Evolutionary conservation across 2,329 filamentous ascomycete species (phyloP).

Genomic region (Fusarium sp.): DNA sequence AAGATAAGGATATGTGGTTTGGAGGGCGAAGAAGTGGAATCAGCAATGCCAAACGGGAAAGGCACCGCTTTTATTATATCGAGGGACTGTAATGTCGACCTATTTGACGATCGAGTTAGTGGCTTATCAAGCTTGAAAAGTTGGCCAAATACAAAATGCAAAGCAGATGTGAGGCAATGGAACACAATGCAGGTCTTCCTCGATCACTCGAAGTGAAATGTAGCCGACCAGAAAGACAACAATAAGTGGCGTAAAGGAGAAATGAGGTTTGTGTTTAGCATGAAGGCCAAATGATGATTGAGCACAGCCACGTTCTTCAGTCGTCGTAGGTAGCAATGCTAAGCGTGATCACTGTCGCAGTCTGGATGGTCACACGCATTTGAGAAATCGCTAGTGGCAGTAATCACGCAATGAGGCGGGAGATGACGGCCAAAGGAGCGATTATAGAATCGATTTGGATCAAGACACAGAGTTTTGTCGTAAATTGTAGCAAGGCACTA

Average conservation of each 20-base stretch:
- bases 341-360: slow-evolving; percentile 25
- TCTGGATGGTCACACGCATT: slow-evolving; percentile 37
- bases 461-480: slow-evolving; percentile 18
- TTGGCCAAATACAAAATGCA: slow-evolving; percentile 10
- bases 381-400: slow-evolving; percentile 31
- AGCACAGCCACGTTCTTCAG: slow-evolving; percentile 29
- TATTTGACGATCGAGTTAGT: slow-evolving; percentile 38
- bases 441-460: slow-evolving; percentile 10
- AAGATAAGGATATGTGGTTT: slow-evolving; percentile 2
- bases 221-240: not conserved
- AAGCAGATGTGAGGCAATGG: slow-evolving; percentile 6
- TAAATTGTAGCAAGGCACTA: slow-evolving; percentile 17
- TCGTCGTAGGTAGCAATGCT: slow-evolving; percentile 15
- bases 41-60: not conserved
- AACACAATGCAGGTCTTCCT: slow-evolving; percentile 1
- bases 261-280: slow-evolving; percentile 1
- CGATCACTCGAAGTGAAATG: slow-evolving; percentile 1
- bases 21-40: slow-evolving; percentile 5
- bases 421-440: slow-evolving; percentile 19
- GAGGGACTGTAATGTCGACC: slow-evolving; percentile 23
- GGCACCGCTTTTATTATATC: slow-evolving; percentile 18
- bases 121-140: slow-evolving; percentile 13
- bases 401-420: slow-evolving; percentile 35
- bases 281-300: slow-evolving; percentile 21
- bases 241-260: not conserved